A percentile compares a stretch with the other conserved stretches of the same genome.
Conservation (phyloP, 2,329 filamentous ascomycete species). For the Cercospora berteroae region DNA sequence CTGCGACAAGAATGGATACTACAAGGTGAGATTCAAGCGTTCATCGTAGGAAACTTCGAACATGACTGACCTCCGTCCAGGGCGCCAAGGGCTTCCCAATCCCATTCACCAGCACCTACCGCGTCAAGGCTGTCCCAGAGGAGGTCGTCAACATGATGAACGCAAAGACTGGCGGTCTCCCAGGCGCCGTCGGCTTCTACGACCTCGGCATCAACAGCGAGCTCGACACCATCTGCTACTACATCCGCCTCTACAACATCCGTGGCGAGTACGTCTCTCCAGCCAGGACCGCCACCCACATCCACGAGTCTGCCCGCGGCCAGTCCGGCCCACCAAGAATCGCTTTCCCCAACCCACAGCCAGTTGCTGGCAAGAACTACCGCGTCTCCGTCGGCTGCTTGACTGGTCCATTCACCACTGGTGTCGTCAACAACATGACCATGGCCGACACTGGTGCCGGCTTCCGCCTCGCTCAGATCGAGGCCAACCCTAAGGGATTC, state of each 20-base stretch:
- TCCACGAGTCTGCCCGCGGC: constrained; percentile 52
- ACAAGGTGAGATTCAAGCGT: background rate
- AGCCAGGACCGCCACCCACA: constrained; percentile 55
- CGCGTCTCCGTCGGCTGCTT: constrained; percentile 46
- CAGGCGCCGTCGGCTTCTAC: constrained; percentile 50
- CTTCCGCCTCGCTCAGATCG: constrained; percentile 53
- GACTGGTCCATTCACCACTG: constrained; percentile 47
- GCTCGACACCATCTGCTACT: constrained; percentile 48
- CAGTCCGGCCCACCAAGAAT: constrained; percentile 53
- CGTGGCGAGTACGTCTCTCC: constrained; percentile 52
- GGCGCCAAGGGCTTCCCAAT: constrained; percentile 21
- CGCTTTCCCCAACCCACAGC: constrained; percentile 51
- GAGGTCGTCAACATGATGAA: constrained; percentile 50
- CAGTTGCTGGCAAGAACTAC: constrained; percentile 38
- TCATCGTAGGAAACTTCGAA: background rate
- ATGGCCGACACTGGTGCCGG: too few species aligned
- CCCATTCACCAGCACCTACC: constrained; percentile 52
- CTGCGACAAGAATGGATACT: constrained; percentile 11
- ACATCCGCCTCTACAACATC: constrained; percentile 53
- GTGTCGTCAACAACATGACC: constrained; percentile 42
- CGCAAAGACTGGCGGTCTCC: constrained; percentile 30
- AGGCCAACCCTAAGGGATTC: constrained; percentile 51
- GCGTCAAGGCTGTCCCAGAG: constrained; percentile 50
- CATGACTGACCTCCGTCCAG: background rate
- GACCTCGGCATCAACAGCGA: constrained; percentile 54